Base-by-base conservation (phyloP, 495 filamentous ascomycete species). In the Xylaria telfairii region DNA sequence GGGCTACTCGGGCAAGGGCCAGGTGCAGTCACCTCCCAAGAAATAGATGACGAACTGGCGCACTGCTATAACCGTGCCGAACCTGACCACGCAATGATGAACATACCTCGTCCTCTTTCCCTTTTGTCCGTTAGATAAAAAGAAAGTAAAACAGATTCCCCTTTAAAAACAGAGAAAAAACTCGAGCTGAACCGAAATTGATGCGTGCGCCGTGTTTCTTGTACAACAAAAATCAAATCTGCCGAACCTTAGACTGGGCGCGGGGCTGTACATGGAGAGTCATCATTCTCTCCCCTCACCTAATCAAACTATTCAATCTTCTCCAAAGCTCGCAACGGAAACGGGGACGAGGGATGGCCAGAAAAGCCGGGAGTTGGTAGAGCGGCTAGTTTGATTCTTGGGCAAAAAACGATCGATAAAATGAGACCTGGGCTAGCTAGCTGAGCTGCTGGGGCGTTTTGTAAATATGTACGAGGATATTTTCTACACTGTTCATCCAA, bases 1-100 rank as follows among this genome's bases (percentile, higher is more conserved):
- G 80, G 90, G 89, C 69, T 97, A 97, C 83, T 83, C 83, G 70
- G 94, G 94, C 81, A 87, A 89, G 81, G 93, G 94, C 72, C 88
- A 90, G 84, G 89, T 97, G 54, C 95, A 98, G 84, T 93, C 91
- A 57, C 81, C 83, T 62, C 75, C 79, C 62, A 83, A 80, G 74
- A 57, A 78, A 70, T 83, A 83, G 73, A 65, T 61, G 42, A 15
- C 53, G 32, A 47, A 41, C 3, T 39, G 41, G 63, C 69, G 41
- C 24, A 44, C 51, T 41, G n/a, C 63, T 41, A 21, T 51, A 59
- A 61, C 49, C 39, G 49, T 41, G 62, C 53, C 39, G 32, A 57
- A 32, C 26, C 37, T n/a, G 28, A 49, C 19, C 37, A 10, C 68
- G 37, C 37, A 24, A 64, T 57, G 26, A 65, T 70, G 68, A 59